phyloP scores from a whole-genome alignment of 805 yeast genomes.

The Hanseniaspora thailandica region DNA sequence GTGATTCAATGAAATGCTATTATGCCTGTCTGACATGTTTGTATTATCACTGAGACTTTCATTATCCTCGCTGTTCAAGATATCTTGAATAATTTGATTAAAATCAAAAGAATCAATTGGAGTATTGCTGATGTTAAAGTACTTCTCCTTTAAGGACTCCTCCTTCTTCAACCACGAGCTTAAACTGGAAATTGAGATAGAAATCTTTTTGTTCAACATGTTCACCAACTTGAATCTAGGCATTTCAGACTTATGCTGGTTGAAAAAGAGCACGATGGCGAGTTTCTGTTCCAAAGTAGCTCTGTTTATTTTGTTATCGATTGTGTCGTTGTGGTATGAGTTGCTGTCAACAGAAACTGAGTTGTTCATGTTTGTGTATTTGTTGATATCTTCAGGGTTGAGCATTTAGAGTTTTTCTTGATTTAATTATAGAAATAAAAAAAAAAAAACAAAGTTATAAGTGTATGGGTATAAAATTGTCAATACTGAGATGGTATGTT shows the following conservation, averaged over 20 bases:
- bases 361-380: neutral
- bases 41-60: neutral
- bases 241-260: constrained; percentile 35
- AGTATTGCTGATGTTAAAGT: constrained; percentile 25
- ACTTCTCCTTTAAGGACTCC: constrained; percentile 37
- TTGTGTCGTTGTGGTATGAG: neutral
- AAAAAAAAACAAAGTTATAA: neutral
- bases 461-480: too few species aligned
- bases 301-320: constrained; percentile 29
- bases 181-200: constrained; percentile 49
- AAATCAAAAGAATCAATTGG: constrained; percentile 19
- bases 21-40: constrained; percentile 3
- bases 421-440: neutral
- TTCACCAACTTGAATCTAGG: constrained; percentile 52
- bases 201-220: constrained; percentile 36
- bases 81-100: constrained; percentile 7
- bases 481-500: too few species aligned
- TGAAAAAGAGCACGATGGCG: constrained; percentile 36
- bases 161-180: constrained; percentile 53
- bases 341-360: neutral
- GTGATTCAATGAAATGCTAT: constrained; percentile 3
- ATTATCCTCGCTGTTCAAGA: neutral
- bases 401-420: neutral
- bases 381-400: neutral
- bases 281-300: constrained; percentile 51